Conservation (phyloP, 176 grass and related monocot species). For the Oryza longistaminata region DNA sequence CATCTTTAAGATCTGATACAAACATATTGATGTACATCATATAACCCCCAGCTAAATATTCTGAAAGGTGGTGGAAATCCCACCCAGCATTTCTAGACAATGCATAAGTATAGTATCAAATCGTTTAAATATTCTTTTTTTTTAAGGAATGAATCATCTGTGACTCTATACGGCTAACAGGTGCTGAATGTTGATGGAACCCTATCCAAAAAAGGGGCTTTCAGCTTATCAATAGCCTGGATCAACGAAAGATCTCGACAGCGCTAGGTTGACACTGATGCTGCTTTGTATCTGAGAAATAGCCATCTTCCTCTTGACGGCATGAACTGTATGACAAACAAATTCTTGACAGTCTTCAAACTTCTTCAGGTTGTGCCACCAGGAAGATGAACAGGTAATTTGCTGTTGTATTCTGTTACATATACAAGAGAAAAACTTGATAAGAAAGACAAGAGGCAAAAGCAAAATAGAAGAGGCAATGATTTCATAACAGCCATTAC, state of each 20-base stretch:
- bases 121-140: neutral
- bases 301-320: neutral
- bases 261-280: neutral
- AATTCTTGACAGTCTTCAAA: constrained; percentile 31
- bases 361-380: constrained; percentile 14
- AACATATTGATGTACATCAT: neutral
- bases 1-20: constrained; percentile 8
- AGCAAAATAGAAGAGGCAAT: constrained; percentile 1
- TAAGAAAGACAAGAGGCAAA: constrained; percentile 1
- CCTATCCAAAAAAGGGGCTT: too few species aligned
- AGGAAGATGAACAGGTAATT: constrained; percentile 3
- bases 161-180: neutral
- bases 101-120: neutral
- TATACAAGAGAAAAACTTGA: neutral
- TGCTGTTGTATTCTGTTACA: constrained; percentile 11
- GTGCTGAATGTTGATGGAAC: neutral
- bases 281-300: neutral
- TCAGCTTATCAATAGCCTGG: too few species aligned
- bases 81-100: neutral
- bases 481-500: neutral
- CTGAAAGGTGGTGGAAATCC: neutral
- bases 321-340: constrained; percentile 27
- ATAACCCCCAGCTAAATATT: neutral
- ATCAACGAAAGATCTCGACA: too few species aligned
- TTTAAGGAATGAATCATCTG: neutral